Evolutionary conservation across 1,284 basidiomycete genomes (phyloP).

Genomic region (Austroboletus olivaceoglutinosus): DNA sequence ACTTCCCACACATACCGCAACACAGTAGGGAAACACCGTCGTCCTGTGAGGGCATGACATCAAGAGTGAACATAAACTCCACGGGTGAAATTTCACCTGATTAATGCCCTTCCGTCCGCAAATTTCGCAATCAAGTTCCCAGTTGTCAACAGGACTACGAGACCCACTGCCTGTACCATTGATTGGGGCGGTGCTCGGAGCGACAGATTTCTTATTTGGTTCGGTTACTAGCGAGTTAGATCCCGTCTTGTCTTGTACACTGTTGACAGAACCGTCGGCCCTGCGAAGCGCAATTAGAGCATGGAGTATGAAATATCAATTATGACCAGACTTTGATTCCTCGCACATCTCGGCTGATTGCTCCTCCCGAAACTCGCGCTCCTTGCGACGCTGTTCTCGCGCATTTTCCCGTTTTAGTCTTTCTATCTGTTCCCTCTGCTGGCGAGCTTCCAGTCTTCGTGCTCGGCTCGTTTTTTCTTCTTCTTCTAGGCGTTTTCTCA

Average conservation of each 20-base stretch:
- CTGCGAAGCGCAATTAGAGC: slow-evolving; percentile 22
- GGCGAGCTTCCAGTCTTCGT: slow-evolving; percentile 60
- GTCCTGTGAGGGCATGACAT: slow-evolving; percentile 47
- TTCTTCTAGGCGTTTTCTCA: slow-evolving; percentile 57
- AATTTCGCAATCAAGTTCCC: slow-evolving; percentile 84
- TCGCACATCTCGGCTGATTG: slow-evolving; percentile 8
- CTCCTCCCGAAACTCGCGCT: slow-evolving; percentile 44
- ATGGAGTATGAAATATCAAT: neutral
- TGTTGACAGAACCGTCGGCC: slow-evolving; percentile 1
- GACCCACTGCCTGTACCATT: slow-evolving; percentile 42
- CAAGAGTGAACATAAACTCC: neutral
- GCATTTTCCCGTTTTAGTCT: slow-evolving; percentile 55
- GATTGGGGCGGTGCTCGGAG: slow-evolving; percentile 5
- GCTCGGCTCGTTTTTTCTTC: slow-evolving; percentile 62
- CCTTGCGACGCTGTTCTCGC: slow-evolving; percentile 50
- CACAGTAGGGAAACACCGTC: slow-evolving; percentile 74
- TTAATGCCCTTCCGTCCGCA: slow-evolving; percentile 71
- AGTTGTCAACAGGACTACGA: slow-evolving; percentile 58
- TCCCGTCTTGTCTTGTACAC: slow-evolving; percentile 1
- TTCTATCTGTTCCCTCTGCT: slow-evolving; percentile 63
- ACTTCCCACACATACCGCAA: slow-evolving; percentile 75
- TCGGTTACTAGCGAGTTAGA: neutral
- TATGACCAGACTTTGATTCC: slow-evolving; percentile 12
- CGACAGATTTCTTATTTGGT: slow-evolving; percentile 3
- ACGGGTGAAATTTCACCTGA: slow-evolving; percentile 44